A percentile compares a stretch with the other conserved stretches of the same genome.
These are phyloP conservation scores for Coemansia sp. DNA, from an alignment of 192 early-diverging fungal species.

Conservation along the genomic window DNA sequence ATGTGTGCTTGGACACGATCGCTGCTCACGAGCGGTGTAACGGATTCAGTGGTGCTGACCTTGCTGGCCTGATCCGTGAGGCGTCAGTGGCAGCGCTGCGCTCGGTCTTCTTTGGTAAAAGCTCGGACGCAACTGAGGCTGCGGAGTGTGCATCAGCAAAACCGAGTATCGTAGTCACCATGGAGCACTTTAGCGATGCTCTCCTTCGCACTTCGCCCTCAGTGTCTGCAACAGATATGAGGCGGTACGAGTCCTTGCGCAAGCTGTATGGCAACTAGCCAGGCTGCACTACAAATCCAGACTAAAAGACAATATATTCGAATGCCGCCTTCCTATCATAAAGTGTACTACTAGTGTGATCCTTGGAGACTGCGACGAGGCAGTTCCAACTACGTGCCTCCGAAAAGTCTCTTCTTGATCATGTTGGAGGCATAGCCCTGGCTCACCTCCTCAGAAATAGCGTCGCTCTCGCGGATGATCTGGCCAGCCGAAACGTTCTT, in stretches of 20 bases:
- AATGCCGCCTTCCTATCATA: not conserved
- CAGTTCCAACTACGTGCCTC: not conserved
- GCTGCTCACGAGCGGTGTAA: conserved; percentile 70
- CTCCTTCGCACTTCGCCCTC: conserved; percentile 80
- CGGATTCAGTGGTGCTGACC: conserved; percentile 77
- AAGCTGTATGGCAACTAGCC: conserved; percentile 39
- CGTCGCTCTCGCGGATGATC: conserved; percentile 46
- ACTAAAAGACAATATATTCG: too few species aligned
- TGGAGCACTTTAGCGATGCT: conserved; percentile 77
- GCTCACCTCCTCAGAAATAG: conserved; percentile 41
- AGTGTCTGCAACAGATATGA: conserved; percentile 66
- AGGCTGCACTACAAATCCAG: too few species aligned
- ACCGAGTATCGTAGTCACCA: conserved; percentile 28
- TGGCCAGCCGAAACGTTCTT: conserved; percentile 32
- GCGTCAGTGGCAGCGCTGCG: conserved; percentile 84
- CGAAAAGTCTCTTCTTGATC: conserved; percentile 49
- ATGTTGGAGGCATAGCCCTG: conserved; percentile 48
- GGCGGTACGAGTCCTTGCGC: conserved; percentile 51
- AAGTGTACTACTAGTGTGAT: not conserved
- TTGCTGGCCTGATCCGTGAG: conserved; percentile 75
- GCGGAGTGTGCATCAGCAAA: conserved; percentile 1
- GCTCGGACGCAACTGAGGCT: conserved; percentile 17
- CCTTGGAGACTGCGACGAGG: not conserved
- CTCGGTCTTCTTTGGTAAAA: conserved; percentile 23
- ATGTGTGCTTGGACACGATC: conserved; percentile 60